Evolutionary conservation across 1,139 yeast genomes (phyloP), one percentile per base, ranked within the genome.

Genomic region (Debaryomyces robertsiae): DNA sequence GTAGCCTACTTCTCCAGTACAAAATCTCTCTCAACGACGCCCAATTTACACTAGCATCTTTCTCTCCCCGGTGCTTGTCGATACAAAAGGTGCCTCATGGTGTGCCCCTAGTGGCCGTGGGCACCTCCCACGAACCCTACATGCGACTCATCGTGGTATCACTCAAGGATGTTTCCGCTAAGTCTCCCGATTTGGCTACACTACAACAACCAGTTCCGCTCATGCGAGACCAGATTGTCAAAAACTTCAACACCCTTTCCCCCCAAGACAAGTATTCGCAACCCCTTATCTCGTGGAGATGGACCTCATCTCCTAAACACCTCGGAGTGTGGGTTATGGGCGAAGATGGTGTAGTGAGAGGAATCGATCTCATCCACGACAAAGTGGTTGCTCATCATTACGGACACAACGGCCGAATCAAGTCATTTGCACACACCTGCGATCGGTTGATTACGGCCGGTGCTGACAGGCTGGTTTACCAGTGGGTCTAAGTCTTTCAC

Each of bases 51-150:
- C 75, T 82, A 27, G 76, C 80, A 43, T 75, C 82, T 1, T 87
- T 87, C 57, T 74, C 83, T 15, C 84, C 88, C 2, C 68, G 81
- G 61, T 63, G 67, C 30, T 61, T 82, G 31, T 52, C 69, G 3
- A 53, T 75, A 24, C 57, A 51, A 44, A 47, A 44, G 32, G 40
- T 45, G 10, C 43, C 40, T 3, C 38, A 24, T 9, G 41, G 52
- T 3, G 44, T 54, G 4, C 68, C 72, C 6, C 49, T 67, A 44
- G 49, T 80, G 14, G 79, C 79, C 0, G 73, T 82, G 1, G 88
- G 81, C 0, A 87, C 95, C 0, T 82, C 90, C 1, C 93, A 86
- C 50, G 76, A 78, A 22, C 95, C 95, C 2, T 84, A 71, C 53
- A 81, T 85, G 87, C 62, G 95, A 46, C 52, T 85, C 9, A 70